phyloP scores from a whole-genome alignment of 2,329 filamentous ascomycete genomes.

The Blastomyces silverae region DNA sequence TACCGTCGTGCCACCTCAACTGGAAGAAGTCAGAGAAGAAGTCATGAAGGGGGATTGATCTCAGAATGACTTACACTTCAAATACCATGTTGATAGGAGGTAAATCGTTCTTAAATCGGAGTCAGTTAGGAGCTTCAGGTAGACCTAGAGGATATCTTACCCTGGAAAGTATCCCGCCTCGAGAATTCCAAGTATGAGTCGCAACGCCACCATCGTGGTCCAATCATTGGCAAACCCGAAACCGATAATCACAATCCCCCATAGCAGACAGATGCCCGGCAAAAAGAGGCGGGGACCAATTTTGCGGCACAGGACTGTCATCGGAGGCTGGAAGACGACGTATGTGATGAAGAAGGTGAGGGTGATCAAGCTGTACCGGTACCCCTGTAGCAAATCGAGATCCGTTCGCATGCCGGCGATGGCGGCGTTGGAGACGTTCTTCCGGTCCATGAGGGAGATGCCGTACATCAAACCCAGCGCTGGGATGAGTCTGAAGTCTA shows the following conservation, averaged over 20 bases:
- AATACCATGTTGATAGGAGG: constrained; percentile 62
- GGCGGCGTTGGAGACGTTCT: constrained; percentile 63
- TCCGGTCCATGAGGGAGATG: constrained; percentile 67
- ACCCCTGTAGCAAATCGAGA: constrained; percentile 24
- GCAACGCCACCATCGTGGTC: constrained; percentile 48
- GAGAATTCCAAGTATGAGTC: constrained; percentile 56
- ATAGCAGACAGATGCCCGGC: constrained; percentile 24
- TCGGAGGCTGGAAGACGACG: constrained; percentile 63
- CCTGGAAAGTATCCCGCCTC: constrained; percentile 61
- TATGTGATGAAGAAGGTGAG: constrained; percentile 70
- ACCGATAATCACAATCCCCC: constrained; percentile 29
- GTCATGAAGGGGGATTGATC: not conserved
- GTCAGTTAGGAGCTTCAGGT: not conserved
- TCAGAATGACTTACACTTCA: constrained; percentile 47
- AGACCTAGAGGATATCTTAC: not conserved
- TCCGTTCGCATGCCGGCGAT: constrained; percentile 51
- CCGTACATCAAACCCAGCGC: constrained; percentile 62
- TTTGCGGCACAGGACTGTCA: constrained; percentile 61
- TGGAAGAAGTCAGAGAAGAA: constrained; percentile 9
- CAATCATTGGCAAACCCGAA: constrained; percentile 57
- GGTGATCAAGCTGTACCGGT: constrained; percentile 51
- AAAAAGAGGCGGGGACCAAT: constrained; percentile 46
- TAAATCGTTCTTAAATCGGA: constrained; percentile 47
- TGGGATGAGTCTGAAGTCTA: constrained; percentile 58
- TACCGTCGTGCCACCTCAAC: constrained; percentile 36